Percentiles rank a stretch among this genome's conserved stretches.
phyloP scores from a whole-genome alignment of 2,329 filamentous ascomycete genomes.

The Trichoderma guizhouense region DNA sequence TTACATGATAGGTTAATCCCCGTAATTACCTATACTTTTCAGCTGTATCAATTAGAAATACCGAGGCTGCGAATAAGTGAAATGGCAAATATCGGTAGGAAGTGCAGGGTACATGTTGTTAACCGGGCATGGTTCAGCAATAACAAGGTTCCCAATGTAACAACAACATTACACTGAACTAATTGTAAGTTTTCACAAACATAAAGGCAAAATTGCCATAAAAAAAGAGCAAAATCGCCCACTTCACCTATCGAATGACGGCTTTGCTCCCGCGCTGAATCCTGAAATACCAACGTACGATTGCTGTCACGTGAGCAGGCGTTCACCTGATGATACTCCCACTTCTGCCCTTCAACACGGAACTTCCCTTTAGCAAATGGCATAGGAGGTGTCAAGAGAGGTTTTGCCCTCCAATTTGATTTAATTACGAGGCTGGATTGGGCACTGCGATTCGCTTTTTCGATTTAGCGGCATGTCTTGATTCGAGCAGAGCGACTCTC shows the following conservation, averaged over 20 bases:
- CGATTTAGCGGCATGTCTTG: constrained; percentile 5
- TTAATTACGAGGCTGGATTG: background rate
- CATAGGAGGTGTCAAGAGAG: background rate
- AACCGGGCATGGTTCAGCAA: background rate
- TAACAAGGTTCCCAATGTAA: background rate
- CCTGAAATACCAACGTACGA: background rate
- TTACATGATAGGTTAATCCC: background rate
- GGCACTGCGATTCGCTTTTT: background rate
- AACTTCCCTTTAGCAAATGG: background rate
- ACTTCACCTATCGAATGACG: background rate
- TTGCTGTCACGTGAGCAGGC: constrained; percentile 17
- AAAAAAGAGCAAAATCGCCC: background rate
- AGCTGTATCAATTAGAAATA: background rate
- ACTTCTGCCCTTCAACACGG: background rate
- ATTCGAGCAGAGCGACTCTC: background rate
- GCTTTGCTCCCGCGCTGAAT: background rate
- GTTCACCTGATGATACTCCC: constrained; percentile 14
- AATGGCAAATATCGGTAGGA: background rate
- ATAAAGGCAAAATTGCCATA: background rate
- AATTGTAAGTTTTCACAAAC: background rate
- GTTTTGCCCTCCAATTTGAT: background rate
- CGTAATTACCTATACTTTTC: background rate
- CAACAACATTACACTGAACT: background rate
- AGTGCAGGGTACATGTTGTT: background rate
- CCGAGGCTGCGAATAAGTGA: background rate